A percentile compares a stretch with the other conserved stretches of the same genome.
Conservation (phyloP, 192 early-diverging fungal genomes). For the Coemansia sp. region DNA sequence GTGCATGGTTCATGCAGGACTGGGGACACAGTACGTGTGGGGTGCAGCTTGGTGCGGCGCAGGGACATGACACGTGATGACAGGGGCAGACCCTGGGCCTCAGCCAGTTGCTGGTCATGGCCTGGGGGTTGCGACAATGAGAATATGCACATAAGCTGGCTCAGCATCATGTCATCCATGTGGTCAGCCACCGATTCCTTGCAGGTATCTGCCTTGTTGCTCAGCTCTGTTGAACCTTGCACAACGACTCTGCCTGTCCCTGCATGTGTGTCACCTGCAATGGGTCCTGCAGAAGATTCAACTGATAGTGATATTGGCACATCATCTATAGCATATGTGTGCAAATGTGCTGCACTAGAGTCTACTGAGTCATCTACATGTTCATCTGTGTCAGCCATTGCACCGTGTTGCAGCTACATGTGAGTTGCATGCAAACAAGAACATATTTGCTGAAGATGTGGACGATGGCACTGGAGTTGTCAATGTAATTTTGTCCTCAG, state of each 20-base stretch:
- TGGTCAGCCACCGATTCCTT: background rate
- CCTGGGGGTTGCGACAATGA: conserved; percentile 23
- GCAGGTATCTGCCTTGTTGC: background rate
- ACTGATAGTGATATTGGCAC: no score
- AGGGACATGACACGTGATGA: conserved; percentile 31
- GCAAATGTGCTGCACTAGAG: background rate
- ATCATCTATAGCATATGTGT: background rate
- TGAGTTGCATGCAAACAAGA: background rate
- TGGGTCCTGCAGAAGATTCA: background rate
- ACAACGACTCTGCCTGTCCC: no score
- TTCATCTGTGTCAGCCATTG: background rate
- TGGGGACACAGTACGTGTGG: background rate
- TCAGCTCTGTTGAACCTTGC: no score
- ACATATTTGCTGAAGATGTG: background rate
- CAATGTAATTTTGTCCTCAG: background rate
- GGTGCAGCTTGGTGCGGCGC: background rate
- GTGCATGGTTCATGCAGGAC: background rate
- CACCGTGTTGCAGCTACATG: background rate
- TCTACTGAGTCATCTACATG: no score
- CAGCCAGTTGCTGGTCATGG: conserved; percentile 40
- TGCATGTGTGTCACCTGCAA: no score
- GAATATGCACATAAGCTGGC: conserved; percentile 39
- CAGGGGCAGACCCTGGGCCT: conserved; percentile 45
- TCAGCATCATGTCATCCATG: conserved; percentile 20
- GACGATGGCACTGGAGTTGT: background rate